Evolutionary conservation across 2,329 filamentous ascomycete species (phyloP), one percentile per base, ranked within the genome.

Genomic region (Alternaria triticimaculans): DNA sequence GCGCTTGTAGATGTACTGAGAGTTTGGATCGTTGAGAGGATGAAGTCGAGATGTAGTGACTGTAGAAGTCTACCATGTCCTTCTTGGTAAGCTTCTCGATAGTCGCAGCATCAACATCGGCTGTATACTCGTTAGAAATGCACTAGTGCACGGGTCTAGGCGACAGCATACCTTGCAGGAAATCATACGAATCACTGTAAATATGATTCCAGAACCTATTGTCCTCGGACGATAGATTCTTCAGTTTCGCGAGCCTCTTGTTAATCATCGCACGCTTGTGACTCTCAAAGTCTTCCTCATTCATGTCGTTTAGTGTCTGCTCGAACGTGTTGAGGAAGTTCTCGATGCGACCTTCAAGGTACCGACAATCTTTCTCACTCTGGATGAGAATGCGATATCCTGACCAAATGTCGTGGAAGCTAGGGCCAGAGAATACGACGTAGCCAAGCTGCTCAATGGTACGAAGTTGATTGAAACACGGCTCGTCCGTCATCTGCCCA

Each of bases 381-480:
- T 99, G 96, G 28, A 99, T 93, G 65, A 98, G 87, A 67, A 99
- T 91, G 6, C 94, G 88, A 80, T 96, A 96, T 1, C 92, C 93
- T 2, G 80, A 76, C 72, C 93, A 90, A 0, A 91, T 95, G 1
- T 92, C 94, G n/a, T 89, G 83, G 59, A 91, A 88, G 56, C 87
- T 87, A 43, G 89, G 85, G 26, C 93, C 92, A 53, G 92, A 95
- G 81, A 95, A 97, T 1, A 99, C 95, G 57, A 99, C 92, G 72
- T 99, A 99, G 12, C 96, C 96, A 7, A 99, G 90, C 81, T 99
- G 95, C 80, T 99, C 95, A 81, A 98, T 97, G 46, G 96, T 98
- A 54, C 96, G 89, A 8, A 99, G 86, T 79, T 97, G 94, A 80
- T 99, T 93, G 76, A 98, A 99, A 9, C 92, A 92, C 5, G 94